phyloP scores from a whole-genome alignment of 192 early-diverging fungal species.

The Coemansia aciculifera region DNA sequence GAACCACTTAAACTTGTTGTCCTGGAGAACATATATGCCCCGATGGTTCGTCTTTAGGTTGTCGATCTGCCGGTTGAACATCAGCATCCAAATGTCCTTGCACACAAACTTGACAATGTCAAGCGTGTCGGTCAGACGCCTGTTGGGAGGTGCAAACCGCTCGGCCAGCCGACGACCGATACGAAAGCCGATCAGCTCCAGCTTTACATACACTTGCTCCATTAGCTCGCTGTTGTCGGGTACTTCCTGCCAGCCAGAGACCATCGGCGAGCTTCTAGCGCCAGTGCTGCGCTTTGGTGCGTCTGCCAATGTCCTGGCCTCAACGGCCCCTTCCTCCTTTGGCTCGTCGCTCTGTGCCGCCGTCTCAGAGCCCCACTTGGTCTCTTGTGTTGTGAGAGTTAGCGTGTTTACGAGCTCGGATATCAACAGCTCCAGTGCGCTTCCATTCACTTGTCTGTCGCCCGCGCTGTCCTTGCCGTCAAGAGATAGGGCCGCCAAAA shows the following conservation, averaged over 20 bases:
- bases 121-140: constrained; percentile 89
- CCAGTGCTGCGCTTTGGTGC: neutral
- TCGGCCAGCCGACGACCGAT: constrained; percentile 88
- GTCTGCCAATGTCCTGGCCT: neutral
- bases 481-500: constrained; percentile 41
- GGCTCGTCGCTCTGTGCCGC: constrained; percentile 12
- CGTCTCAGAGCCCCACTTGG: constrained; percentile 23
- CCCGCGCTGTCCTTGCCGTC: constrained; percentile 21
- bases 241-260: constrained; percentile 44
- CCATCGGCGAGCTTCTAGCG: neutral
- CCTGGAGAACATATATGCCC: constrained; percentile 96
- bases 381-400: constrained; percentile 31
- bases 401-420: constrained; percentile 47
- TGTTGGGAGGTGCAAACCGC: constrained; percentile 81
- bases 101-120: constrained; percentile 99
- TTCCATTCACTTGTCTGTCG: constrained; percentile 41
- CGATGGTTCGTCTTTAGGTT: constrained; percentile 99
- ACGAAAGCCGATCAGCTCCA: constrained; percentile 88
- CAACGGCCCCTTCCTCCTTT: neutral
- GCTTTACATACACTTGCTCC: constrained; percentile 87
- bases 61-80: constrained; percentile 98
- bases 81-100: constrained; percentile 93
- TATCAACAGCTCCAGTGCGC: constrained; percentile 46
- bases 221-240: constrained; percentile 66
- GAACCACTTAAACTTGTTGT: constrained; percentile 97